Percentiles rank a stretch among this genome's conserved stretches.
phyloP scores from a whole-genome alignment of 2,329 filamentous ascomycete genomes.

The Fusarium coicis region DNA sequence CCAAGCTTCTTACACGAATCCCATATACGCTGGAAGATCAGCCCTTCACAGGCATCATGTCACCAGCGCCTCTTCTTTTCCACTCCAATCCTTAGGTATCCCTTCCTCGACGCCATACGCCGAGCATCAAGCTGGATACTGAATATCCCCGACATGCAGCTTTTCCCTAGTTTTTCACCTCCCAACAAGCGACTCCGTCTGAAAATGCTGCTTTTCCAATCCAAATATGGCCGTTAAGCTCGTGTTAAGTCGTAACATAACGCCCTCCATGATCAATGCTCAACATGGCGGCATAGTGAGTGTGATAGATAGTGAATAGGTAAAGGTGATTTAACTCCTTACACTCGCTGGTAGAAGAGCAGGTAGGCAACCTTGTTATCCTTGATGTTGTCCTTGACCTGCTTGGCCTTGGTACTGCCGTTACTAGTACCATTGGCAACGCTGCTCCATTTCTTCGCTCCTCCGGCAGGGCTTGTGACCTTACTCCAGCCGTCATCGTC shows the following conservation, averaged over 20 bases:
- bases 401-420: constrained; percentile 65
- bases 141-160: constrained; percentile 34
- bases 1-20: constrained; percentile 29
- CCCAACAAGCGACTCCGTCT: constrained; percentile 41
- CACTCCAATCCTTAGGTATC: constrained; percentile 27
- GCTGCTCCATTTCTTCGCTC: constrained; percentile 77
- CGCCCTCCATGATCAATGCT: constrained; percentile 29
- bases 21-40: constrained; percentile 24
- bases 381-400: constrained; percentile 73
- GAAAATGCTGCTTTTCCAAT: constrained; percentile 42
- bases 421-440: constrained; percentile 72
- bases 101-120: constrained; percentile 46
- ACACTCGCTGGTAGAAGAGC: constrained; percentile 89
- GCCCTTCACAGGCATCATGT: constrained; percentile 29
- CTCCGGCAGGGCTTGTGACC: constrained; percentile 69
- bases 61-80: constrained; percentile 21
- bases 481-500: constrained; percentile 86
- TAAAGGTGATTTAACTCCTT: constrained; percentile 19
- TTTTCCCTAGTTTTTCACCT: constrained; percentile 32
- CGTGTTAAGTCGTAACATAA: constrained; percentile 37
- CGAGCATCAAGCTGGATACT: constrained; percentile 41
- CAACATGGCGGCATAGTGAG: constrained; percentile 31
- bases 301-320: constrained; percentile 20
- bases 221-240: constrained; percentile 43
- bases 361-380: constrained; percentile 98